phyloP scores from a whole-genome alignment of 148 eudicot genomes.

The Fagopyrum homotropicum region DNA sequence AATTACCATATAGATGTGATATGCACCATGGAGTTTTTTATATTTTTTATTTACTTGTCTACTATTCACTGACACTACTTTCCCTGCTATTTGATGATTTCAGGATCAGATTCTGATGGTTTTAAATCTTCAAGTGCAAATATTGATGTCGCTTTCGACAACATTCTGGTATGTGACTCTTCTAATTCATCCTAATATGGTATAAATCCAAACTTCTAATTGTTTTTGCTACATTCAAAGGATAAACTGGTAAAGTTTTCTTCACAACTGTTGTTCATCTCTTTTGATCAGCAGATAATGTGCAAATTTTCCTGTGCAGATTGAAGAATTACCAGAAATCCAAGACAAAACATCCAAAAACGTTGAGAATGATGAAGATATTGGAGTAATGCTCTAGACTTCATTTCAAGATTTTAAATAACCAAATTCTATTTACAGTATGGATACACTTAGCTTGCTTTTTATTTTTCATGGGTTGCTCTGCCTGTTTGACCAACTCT shows the following conservation, averaged over 20 bases:
- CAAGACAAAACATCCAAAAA: conserved; percentile 19
- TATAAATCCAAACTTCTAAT: not conserved
- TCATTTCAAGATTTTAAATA: not conserved
- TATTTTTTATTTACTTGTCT: not conserved
- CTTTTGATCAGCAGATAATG: not conserved
- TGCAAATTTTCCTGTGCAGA: conserved; percentile 24
- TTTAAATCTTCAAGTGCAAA: conserved; percentile 24
- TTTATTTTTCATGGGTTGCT: not conserved
- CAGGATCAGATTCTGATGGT: conserved; percentile 7
- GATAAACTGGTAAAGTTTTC: not conserved
- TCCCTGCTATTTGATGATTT: conserved; percentile 8
- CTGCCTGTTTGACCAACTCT: conserved; percentile 5
- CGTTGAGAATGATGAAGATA: conserved; percentile 28
- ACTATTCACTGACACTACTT: not conserved
- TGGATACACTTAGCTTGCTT: not conserved
- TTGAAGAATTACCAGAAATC: conserved; percentile 29
- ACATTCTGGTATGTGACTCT: conserved; percentile 36
- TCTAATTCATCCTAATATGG: not conserved
- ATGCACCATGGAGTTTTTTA: not conserved
- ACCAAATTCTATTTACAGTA: not conserved
- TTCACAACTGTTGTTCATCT: not conserved
- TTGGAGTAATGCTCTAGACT: not conserved
- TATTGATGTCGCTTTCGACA: conserved; percentile 26
- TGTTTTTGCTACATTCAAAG: not conserved
- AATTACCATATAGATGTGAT: not conserved